These are phyloP conservation scores for Erucastrum elatum DNA, from an alignment of 345 rosid genomes.

Conservation along the genomic window DNA sequence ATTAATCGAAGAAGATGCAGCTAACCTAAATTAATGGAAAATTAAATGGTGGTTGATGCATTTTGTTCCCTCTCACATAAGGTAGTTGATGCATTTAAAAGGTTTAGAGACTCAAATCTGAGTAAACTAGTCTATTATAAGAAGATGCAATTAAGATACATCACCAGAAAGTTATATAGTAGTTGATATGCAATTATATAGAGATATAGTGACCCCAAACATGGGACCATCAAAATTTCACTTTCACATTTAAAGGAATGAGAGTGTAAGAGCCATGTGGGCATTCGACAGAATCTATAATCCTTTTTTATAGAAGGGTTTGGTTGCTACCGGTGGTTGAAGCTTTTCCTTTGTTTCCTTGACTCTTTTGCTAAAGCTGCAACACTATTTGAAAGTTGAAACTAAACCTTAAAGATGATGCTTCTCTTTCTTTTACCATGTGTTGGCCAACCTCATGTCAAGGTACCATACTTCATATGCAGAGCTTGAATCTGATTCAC, in stretches of 20 bases:
- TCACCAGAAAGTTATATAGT: conserved; percentile 4
- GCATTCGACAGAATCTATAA: conserved; percentile 29
- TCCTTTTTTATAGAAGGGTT: conserved; percentile 15
- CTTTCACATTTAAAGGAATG: conserved; percentile 24
- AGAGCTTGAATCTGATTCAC: conserved; percentile 37
- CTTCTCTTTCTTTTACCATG: conserved; percentile 21
- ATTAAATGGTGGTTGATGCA: conserved; percentile 15
- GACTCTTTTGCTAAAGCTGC: conserved; percentile 46
- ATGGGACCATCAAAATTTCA: conserved; percentile 36
- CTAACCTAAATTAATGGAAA: background rate
- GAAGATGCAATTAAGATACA: background rate
- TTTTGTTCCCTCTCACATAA: background rate
- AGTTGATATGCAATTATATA: conserved; percentile 24
- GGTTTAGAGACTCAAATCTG: background rate
- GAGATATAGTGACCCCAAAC: conserved; percentile 22
- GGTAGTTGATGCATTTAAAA: conserved; percentile 20
- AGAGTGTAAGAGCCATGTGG: conserved; percentile 30
- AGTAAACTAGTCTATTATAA: background rate
- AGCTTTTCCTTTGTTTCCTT: conserved; percentile 29
- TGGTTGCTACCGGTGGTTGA: conserved; percentile 9
- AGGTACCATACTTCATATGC: conserved; percentile 23
- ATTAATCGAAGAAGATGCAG: background rate
- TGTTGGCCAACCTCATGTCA: conserved; percentile 31
- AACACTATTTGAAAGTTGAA: background rate
- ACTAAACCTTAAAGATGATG: background rate